Evolutionary conservation across 1,139 yeast species (phyloP).

Genomic region (Blastobotrys petasosporus): DNA sequence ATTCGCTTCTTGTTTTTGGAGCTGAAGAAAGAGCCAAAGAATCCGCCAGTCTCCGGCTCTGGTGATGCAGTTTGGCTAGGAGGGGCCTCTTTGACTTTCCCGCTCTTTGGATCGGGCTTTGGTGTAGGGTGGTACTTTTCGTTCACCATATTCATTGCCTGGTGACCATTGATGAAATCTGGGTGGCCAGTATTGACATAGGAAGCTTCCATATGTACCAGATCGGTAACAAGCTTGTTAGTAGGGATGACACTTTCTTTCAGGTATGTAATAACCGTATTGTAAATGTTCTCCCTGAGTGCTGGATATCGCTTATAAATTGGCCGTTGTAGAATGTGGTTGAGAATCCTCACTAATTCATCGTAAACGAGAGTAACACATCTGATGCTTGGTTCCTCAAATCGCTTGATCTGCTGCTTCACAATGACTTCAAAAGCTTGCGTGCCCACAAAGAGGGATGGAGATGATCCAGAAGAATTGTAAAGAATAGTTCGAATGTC

Average conservation of each 20-base stretch:
- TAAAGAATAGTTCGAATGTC: conserved; percentile 90
- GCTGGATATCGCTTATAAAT: conserved; percentile 85
- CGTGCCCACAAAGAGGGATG: conserved; percentile 96
- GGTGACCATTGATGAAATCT: conserved; percentile 87
- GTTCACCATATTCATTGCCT: conserved; percentile 91
- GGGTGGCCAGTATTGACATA: conserved; percentile 98
- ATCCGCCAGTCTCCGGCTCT: conserved; percentile 39
- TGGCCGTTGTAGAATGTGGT: conserved; percentile 77
- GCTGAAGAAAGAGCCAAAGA: conserved; percentile 92
- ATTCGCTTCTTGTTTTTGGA: conserved; percentile 89
- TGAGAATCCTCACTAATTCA: conserved; percentile 83
- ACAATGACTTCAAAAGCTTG: conserved; percentile 96
- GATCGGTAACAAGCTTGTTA: conserved; percentile 73
- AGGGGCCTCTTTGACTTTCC: conserved; percentile 39
- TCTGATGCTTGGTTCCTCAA: conserved; percentile 88
- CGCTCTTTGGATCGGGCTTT: conserved; percentile 87
- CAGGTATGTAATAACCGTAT: conserved; percentile 71
- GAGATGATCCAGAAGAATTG: conserved; percentile 95
- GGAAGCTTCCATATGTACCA: conserved; percentile 80
- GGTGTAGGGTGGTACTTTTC: conserved; percentile 79
- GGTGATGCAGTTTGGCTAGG: conserved; percentile 29
- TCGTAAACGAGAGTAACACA: conserved; percentile 90
- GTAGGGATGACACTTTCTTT: conserved; percentile 81
- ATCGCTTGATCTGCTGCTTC: conserved; percentile 87
- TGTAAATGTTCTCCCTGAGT: conserved; percentile 78